A percentile compares a stretch with the other conserved stretches of the same genome.
Evolutionary conservation across 2,329 filamentous ascomycete species (phyloP).

Genomic region (Penicillium sp.): DNA sequence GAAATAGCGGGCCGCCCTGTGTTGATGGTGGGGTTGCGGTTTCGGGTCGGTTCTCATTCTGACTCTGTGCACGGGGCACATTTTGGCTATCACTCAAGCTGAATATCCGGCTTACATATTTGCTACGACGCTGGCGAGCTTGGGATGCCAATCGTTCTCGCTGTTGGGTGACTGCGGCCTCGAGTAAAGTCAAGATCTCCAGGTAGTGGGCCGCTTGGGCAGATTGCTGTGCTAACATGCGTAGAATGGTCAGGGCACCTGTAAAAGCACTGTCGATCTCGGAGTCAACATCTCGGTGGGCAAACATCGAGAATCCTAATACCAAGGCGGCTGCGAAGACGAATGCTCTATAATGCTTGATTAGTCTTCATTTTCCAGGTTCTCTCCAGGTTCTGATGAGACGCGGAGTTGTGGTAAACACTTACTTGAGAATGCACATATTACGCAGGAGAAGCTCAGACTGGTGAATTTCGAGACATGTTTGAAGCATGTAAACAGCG

Average conservation of each 20-base stretch:
- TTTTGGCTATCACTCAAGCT: conserved; percentile 25
- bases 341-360: conserved; percentile 42
- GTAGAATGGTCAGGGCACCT: conserved; percentile 52
- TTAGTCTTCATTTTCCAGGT: background rate
- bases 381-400: background rate
- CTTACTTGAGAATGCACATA: conserved; percentile 62
- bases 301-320: conserved; percentile 58
- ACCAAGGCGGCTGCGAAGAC: conserved; percentile 60
- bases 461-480: conserved; percentile 51
- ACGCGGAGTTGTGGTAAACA: background rate
- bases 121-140: conserved; percentile 28
- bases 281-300: conserved; percentile 47
- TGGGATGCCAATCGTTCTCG: conserved; percentile 33
- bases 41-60: background rate
- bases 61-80: conserved; percentile 8
- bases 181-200: conserved; percentile 54
- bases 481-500: conserved; percentile 56
- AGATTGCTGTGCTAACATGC: conserved; percentile 49
- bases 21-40: conserved; percentile 1
- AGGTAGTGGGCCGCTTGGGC: conserved; percentile 60
- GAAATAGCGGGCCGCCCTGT: conserved; percentile 10
- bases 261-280: conserved; percentile 46
- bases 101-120: conserved; percentile 40
- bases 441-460: conserved; percentile 51
- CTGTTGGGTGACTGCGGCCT: conserved; percentile 47